Evolutionary conservation across 306 rosid genomes (phyloP), one percentile per base, ranked within the genome.

Genomic region (Sechiopsis laciniata): DNA sequence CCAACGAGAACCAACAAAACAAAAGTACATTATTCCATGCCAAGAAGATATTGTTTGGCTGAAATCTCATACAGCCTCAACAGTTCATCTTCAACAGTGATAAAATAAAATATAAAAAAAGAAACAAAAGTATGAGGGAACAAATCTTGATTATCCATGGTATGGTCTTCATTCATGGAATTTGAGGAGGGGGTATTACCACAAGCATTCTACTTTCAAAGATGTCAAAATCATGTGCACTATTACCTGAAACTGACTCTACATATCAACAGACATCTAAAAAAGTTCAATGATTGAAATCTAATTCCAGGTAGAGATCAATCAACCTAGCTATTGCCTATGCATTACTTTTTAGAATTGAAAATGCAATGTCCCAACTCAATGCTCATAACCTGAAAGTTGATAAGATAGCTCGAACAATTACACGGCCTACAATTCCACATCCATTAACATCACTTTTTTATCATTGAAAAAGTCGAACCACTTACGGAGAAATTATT

Each of bases 171-270:
- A 29, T 70, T 70, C 74, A 52, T 22, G 46, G 45, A 70, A 50
- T 70, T 51, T 51, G 74, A 70, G 74, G 57, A 68, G 57, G 56
- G 57, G 74, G 74, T 69, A 48, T 51, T 51, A 51, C 74, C 74
- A 69, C 22, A 69, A 51, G 58, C 20, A 69, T 8, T 24, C 20
- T 24, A 52, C 48, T 51, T 42, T 70, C 40, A 56, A 21, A 8
- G 10, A 24, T 70, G 15, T 51, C 74, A 51, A 12, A 12, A 9
- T 52, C 60, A 70, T 51, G 74, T 24, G 48, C 48, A 42, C 48
- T 42, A 42, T 42, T 42, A 42, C 48, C 48, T 42, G 73, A 68
- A 68, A 50, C 17, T 16, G 74, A 70, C 74, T 26, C 19, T 45
- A 51, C 74, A 70, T 51, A 24, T 52, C 74, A 70, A 70, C 59